These are phyloP conservation scores for Diaporthe ilicicola DNA, from an alignment of 2,329 filamentous ascomycete genomes.

Conservation along the genomic window DNA sequence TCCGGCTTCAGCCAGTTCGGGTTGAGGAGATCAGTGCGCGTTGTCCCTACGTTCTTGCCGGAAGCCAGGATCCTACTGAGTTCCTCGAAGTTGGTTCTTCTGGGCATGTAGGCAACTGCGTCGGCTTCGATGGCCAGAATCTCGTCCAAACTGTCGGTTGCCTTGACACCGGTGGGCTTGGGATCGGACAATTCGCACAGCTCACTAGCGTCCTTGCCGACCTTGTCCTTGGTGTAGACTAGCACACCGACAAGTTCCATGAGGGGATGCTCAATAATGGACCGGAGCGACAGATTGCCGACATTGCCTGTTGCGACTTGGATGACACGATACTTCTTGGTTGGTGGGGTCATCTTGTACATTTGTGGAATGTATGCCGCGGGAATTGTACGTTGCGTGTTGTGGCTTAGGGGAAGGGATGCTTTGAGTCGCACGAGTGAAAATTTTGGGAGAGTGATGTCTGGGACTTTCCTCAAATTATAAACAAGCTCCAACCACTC, in stretches of 20 bases:
- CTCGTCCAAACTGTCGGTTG: neutral
- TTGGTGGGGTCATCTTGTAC: neutral
- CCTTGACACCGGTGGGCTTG: neutral
- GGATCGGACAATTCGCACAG: neutral
- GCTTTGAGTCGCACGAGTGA: neutral
- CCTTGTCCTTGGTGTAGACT: conserved; percentile 2
- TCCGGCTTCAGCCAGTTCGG: neutral
- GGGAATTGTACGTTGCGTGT: neutral
- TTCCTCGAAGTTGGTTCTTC: neutral
- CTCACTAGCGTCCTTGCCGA: neutral
- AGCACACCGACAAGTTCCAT: neutral
- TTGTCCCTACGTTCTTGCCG: neutral
- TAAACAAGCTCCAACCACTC: neutral
- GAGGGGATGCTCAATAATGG: neutral
- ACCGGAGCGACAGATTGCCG: neutral
- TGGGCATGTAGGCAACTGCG: neutral
- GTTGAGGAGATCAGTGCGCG: neutral
- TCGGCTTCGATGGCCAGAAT: neutral
- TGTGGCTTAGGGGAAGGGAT: neutral
- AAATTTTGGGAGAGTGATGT: neutral
- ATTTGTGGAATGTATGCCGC: neutral
- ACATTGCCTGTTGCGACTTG: neutral
- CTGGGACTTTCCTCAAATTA: neutral
- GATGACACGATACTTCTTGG: neutral
- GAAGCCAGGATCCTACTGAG: neutral